Conservation (phyloP, 371 early-diverging fungal genomes). For the Mucor sp. region DNA sequence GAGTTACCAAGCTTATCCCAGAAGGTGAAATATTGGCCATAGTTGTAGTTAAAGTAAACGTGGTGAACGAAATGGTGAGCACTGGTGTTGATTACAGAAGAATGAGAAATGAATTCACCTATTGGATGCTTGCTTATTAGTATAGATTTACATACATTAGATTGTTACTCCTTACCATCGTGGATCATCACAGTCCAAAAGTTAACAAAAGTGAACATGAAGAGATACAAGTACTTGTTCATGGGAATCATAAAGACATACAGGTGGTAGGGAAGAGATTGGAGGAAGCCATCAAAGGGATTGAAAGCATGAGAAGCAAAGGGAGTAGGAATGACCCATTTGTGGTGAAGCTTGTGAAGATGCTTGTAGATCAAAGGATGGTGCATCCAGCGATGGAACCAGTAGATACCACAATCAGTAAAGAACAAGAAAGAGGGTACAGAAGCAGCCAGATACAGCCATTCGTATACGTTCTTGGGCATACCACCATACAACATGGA, state of each 20-base stretch:
- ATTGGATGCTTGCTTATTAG: slow-evolving; percentile 10
- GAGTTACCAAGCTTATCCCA: slow-evolving; percentile 81
- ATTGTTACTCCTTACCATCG: slow-evolving; percentile 68
- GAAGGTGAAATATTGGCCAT: slow-evolving; percentile 94
- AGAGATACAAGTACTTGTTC: slow-evolving; percentile 85
- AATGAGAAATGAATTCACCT: slow-evolving; percentile 65
- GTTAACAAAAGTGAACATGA: slow-evolving; percentile 88
- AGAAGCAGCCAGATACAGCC: slow-evolving; percentile 68
- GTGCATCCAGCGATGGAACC: slow-evolving; percentile 91
- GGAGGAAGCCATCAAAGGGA: slow-evolving; percentile 90
- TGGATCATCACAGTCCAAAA: slow-evolving; percentile 97
- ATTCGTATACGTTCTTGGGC: slow-evolving; percentile 38
- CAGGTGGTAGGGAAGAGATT: slow-evolving; percentile 94
- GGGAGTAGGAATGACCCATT: slow-evolving; percentile 83
- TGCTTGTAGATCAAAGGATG: slow-evolving; percentile 84
- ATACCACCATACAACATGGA: slow-evolving; percentile 70
- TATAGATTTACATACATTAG: background rate
- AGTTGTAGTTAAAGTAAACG: slow-evolving; percentile 97
- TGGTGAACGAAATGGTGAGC: slow-evolving; percentile 97
- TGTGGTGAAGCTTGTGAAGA: slow-evolving; percentile 79
- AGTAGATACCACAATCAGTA: slow-evolving; percentile 93
- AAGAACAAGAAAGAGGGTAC: slow-evolving; percentile 81
- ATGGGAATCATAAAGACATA: slow-evolving; percentile 89
- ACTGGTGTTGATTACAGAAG: slow-evolving; percentile 75
- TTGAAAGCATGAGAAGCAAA: slow-evolving; percentile 97